Evolutionary conservation across 495 filamentous ascomycete species (phyloP).

Genomic region (Tuber aestivum): DNA sequence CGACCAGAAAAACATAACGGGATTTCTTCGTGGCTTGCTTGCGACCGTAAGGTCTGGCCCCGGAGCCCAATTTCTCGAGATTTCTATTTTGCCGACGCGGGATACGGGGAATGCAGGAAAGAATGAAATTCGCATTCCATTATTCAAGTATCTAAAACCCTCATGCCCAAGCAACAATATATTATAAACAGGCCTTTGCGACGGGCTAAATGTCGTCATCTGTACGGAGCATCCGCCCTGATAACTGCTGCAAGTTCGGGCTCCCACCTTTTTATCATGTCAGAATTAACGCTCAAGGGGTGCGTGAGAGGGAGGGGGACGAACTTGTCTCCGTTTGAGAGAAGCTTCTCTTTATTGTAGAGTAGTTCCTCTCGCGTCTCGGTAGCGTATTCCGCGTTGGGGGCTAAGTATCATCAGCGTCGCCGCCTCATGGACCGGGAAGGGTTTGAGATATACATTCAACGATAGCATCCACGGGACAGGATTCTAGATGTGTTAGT

Average conservation of each 20-base stretch:
- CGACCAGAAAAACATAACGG: neutral
- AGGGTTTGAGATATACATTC: slow-evolving; percentile 54
- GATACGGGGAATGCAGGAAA: neutral
- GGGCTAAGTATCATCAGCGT: slow-evolving; percentile 47
- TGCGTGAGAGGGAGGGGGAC: neutral
- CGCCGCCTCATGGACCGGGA: too few species aligned
- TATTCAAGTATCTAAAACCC: neutral
- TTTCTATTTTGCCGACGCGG: neutral
- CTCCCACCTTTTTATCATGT: slow-evolving; percentile 73
- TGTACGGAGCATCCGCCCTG: slow-evolving; percentile 81
- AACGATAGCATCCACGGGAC: slow-evolving; percentile 96
- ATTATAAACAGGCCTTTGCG: neutral
- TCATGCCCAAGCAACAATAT: neutral
- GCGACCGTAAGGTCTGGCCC: neutral
- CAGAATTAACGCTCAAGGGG: neutral
- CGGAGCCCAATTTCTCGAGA: neutral
- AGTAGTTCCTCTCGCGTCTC: slow-evolving; percentile 95
- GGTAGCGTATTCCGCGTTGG: slow-evolving; percentile 96
- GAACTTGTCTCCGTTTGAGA: slow-evolving; percentile 41
- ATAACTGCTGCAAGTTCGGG: slow-evolving; percentile 88
- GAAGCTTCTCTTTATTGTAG: slow-evolving; percentile 82
- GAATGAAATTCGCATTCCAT: neutral
- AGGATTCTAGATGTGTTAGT: slow-evolving; percentile 58
- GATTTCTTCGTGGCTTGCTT: neutral
- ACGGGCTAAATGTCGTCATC: slow-evolving; percentile 49